These are phyloP conservation scores for Alternaria alternata DNA, from an alignment of 2,329 filamentous ascomycete species.

Conservation along the genomic window DNA sequence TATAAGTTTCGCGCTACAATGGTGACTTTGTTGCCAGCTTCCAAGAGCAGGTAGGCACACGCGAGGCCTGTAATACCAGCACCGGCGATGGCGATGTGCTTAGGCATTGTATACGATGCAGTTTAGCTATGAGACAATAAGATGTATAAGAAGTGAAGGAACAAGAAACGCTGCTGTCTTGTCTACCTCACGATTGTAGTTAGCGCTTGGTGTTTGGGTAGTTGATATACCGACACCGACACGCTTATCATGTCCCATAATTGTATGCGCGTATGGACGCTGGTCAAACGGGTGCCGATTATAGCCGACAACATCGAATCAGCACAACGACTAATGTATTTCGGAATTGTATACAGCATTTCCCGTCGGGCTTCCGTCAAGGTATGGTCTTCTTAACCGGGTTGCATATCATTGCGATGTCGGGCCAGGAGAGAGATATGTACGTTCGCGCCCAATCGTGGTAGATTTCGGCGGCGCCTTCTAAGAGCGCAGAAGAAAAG, in stretches of 20 bases:
- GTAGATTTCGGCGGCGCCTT: too few relatives aligned
- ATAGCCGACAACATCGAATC: background rate
- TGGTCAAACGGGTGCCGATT: background rate
- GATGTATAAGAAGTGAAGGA: background rate
- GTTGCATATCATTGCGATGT: background rate
- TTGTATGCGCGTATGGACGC: background rate
- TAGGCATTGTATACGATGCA: background rate
- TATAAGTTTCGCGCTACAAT: background rate
- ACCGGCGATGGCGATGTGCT: background rate
- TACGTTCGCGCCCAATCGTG: background rate
- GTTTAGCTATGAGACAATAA: background rate
- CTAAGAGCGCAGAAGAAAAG: too few relatives aligned
- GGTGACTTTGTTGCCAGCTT: background rate
- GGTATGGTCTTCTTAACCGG: background rate
- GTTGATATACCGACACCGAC: background rate
- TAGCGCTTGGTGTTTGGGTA: background rate
- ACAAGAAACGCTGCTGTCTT: background rate
- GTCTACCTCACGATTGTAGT: background rate
- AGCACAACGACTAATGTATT: background rate
- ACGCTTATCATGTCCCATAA: background rate
- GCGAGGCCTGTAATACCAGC: background rate
- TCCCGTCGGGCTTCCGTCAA: background rate
- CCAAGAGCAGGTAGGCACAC: background rate
- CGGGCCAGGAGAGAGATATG: background rate
- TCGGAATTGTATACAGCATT: background rate